Base-by-base conservation (phyloP, 805 yeast genomes). In the Monosporozyma yasuniensis region DNA sequence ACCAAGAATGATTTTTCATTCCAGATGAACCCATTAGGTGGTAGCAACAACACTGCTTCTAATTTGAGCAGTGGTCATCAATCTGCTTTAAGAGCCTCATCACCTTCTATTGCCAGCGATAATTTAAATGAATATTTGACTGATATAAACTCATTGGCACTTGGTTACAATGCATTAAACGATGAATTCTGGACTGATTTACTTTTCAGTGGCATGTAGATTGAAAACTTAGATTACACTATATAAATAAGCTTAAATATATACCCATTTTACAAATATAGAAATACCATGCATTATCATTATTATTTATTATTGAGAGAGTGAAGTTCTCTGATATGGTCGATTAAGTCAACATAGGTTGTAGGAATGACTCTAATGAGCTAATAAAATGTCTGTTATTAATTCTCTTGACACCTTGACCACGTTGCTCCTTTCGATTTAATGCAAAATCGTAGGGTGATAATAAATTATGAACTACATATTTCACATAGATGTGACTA, bases 111-210 rank as follows among this genome's bases (percentile, higher is more conserved):
- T 25, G 65, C 63, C 28, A 61, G 68, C 44, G 64, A 63, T 25
- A 65, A 58, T n/a, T 44, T 58, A 35, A 59, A 54, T 47, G 61
- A 57, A n/a, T 58, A 56, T 46, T 42, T 64, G 52, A 61, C 70
- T 7, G 67, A 63, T 53, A 64, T 67, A 0, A 68, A 68, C 48
- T 68, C 73, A 46, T 57, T 72, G 19, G 79, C 76, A 44, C 68
- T 69, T 56, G 77, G 81, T 10, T 74, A 73, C 45, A 72, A 75
- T 69, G 76, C 80, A 9, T 63, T 82, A 34, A 80, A 79, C 51
- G 89, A 83, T 58, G 89, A 83, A 59, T 80, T 83, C 56, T 83
- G 89, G 89, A 73, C 80, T 34, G 85, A 83, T 49, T 52, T 65
- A 37, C 55, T 63, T 28, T 49, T 54, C 35, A 55, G 56, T 39